Percentiles rank a stretch among this genome's conserved stretches.
Conservation (phyloP, 768 basidiomycete species). For the Lentinula detonsa region DNA sequence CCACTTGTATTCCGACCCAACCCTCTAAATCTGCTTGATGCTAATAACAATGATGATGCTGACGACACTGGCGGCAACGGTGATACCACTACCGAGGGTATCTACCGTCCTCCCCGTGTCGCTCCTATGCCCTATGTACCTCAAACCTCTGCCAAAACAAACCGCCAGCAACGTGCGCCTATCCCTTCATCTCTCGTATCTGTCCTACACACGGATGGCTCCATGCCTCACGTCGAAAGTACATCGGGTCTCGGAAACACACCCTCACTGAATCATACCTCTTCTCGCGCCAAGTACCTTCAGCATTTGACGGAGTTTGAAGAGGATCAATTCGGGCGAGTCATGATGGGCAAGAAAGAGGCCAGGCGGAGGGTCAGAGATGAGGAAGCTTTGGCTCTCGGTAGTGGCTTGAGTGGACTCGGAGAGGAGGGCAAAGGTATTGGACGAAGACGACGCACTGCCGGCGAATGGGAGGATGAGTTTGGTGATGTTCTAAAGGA, state of each 20-base stretch:
- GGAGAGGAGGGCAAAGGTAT: slow-evolving; percentile 29
- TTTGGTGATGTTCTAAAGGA: slow-evolving; percentile 71
- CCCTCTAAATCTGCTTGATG: slow-evolving; percentile 60
- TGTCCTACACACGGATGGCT: slow-evolving; percentile 45
- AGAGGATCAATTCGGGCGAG: slow-evolving; percentile 88
- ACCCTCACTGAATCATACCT: slow-evolving; percentile 48
- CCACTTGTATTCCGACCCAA: slow-evolving; percentile 92
- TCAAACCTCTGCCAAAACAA: slow-evolving; percentile 37
- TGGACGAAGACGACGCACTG: slow-evolving; percentile 49
- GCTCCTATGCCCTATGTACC: slow-evolving; percentile 86
- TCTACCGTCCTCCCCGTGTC: slow-evolving; percentile 83
- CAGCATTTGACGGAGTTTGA: slow-evolving; percentile 83
- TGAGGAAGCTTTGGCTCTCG: slow-evolving; percentile 84
- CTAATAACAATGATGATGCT: slow-evolving; percentile 29
- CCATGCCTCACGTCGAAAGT: slow-evolving; percentile 56
- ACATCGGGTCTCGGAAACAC: slow-evolving; percentile 47
- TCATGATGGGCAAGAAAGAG: slow-evolving; percentile 89
- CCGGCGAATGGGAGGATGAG: slow-evolving; percentile 76
- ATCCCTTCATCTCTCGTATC: slow-evolving; percentile 58
- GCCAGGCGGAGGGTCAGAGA: slow-evolving; percentile 64
- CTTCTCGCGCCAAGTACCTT: slow-evolving; percentile 73
- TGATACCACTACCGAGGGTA: slow-evolving; percentile 21
- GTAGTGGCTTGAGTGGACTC: slow-evolving; percentile 48
- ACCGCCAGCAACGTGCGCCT: slow-evolving; percentile 44
- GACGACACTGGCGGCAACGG: slow-evolving; percentile 13